These are phyloP conservation scores for Lentinus brumalis DNA, from an alignment of 768 basidiomycete species.

Conservation along the genomic window DNA sequence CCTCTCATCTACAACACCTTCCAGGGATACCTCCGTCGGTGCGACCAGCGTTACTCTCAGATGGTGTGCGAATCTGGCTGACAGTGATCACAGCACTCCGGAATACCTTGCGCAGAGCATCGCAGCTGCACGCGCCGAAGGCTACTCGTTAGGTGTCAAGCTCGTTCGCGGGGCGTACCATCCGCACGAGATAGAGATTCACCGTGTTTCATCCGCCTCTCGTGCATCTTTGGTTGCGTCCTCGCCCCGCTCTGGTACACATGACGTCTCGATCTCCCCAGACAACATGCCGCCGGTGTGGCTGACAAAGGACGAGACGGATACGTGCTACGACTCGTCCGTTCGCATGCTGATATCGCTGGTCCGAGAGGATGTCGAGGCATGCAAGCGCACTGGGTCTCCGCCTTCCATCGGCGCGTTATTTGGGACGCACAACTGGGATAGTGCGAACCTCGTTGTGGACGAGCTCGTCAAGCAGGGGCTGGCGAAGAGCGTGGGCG, in stretches of 20 bases:
- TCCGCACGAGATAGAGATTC: constrained; percentile 64
- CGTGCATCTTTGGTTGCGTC: constrained; percentile 2
- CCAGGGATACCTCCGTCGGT: constrained; percentile 87
- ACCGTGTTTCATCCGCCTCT: constrained; percentile 29
- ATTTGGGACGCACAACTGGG: constrained; percentile 88
- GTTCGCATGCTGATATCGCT: constrained; percentile 53
- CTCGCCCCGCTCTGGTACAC: constrained; percentile 9
- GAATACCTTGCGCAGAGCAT: constrained; percentile 65
- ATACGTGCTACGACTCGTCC: constrained; percentile 69
- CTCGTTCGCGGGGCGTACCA: constrained; percentile 95
- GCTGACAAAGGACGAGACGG: constrained; percentile 68
- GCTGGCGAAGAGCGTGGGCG: constrained; percentile 43
- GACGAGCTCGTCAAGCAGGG: constrained; percentile 58
- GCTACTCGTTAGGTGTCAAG: constrained; percentile 85
- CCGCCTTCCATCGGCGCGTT: constrained; percentile 57
- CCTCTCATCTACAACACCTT: constrained; percentile 85
- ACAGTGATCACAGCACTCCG: constrained; percentile 54
- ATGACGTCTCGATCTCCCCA: constrained; percentile 53
- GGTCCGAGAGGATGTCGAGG: constrained; percentile 52
- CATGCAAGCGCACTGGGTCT: constrained; percentile 6
- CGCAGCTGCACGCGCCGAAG: constrained; percentile 60
- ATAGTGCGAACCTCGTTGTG: constrained; percentile 63
- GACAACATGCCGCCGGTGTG: constrained; percentile 70
- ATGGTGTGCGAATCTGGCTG: neutral
- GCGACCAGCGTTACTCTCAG: constrained; percentile 2